A percentile compares a stretch with the other conserved stretches of the same genome.
These are phyloP conservation scores for Marasmius tenuissimus DNA, from an alignment of 1,284 basidiomycete genomes.

Conservation along the genomic window DNA sequence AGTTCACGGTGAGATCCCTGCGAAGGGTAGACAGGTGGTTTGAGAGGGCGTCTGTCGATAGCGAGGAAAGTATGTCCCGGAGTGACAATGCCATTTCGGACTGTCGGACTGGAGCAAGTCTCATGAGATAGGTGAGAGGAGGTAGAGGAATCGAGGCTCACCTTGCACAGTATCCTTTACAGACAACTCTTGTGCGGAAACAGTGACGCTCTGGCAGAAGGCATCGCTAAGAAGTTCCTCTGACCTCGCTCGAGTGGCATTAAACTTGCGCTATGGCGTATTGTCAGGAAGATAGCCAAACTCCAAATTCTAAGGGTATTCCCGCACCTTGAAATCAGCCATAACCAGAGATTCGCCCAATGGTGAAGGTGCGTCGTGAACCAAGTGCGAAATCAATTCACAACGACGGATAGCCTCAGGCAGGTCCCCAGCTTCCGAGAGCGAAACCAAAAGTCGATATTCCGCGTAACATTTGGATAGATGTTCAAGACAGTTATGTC, in stretches of 20 bases:
- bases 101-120: slow-evolving; percentile 47
- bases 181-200: slow-evolving; percentile 48
- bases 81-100: slow-evolving; percentile 52
- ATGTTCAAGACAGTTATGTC: slow-evolving; percentile 51
- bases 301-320: slow-evolving; percentile 15
- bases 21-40: slow-evolving; percentile 59
- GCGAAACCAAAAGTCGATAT: slow-evolving; percentile 38
- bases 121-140: slow-evolving; percentile 6
- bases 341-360: slow-evolving; percentile 52
- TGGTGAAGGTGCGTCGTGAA: slow-evolving; percentile 51
- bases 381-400: slow-evolving; percentile 38
- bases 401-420: slow-evolving; percentile 54
- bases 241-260: slow-evolving; percentile 53
- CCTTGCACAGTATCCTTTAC: slow-evolving; percentile 59
- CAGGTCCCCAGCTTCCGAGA: slow-evolving; percentile 57
- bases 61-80: slow-evolving; percentile 55
- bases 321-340: slow-evolving; percentile 54
- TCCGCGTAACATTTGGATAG: slow-evolving; percentile 49
- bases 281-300: slow-evolving; percentile 8
- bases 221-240: slow-evolving; percentile 75
- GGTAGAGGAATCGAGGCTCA: slow-evolving; percentile 23
- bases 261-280: slow-evolving; percentile 47
- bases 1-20: slow-evolving; percentile 60
- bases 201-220: slow-evolving; percentile 54
- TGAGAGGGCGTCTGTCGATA: slow-evolving; percentile 54